Conservation (phyloP, 1,139 yeast genomes). For the Wickerhamiella infanticola region DNA sequence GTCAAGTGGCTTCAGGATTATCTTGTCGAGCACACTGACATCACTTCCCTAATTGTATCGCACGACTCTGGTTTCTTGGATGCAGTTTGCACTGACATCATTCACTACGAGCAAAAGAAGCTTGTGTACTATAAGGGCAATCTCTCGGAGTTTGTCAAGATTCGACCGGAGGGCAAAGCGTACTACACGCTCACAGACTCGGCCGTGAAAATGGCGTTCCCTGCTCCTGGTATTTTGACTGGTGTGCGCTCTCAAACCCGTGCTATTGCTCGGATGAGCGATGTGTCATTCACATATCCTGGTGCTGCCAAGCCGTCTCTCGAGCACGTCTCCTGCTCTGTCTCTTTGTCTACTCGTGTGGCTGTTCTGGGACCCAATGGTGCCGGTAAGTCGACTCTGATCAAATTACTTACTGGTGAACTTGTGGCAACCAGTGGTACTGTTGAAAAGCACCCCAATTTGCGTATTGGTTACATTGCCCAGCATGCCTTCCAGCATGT, state of each 20-base stretch:
- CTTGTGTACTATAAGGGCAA: conserved; percentile 99
- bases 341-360: conserved; percentile 97
- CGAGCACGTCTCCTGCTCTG: conserved; percentile 83
- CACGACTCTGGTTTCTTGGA: conserved; percentile 99
- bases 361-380: conserved; percentile 99
- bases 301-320: conserved; percentile 96
- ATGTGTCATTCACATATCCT: conserved; percentile 98
- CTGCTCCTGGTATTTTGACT: conserved; percentile 99
- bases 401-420: conserved; percentile 98
- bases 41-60: conserved; percentile 94
- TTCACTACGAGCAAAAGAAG: conserved; percentile 99
- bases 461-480: conserved; percentile 96
- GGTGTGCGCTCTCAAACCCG: conserved; percentile 99
- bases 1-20: conserved; percentile 99
- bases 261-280: conserved; percentile 94
- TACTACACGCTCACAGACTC: conserved; percentile 98
- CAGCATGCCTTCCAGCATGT: conserved; percentile 97
- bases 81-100: conserved; percentile 92
- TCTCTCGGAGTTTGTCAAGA: conserved; percentile 94
- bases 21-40: conserved; percentile 81
- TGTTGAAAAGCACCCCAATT: conserved; percentile 94
- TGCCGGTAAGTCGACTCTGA: conserved; percentile 99
- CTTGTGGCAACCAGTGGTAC: conserved; percentile 71
- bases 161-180: conserved; percentile 97
- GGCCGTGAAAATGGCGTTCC: conserved; percentile 90